A percentile compares a stretch with the other conserved stretches of the same genome.
These are phyloP conservation scores for Boletus reticulatus DNA, from an alignment of 768 basidiomycete genomes.

Conservation along the genomic window DNA sequence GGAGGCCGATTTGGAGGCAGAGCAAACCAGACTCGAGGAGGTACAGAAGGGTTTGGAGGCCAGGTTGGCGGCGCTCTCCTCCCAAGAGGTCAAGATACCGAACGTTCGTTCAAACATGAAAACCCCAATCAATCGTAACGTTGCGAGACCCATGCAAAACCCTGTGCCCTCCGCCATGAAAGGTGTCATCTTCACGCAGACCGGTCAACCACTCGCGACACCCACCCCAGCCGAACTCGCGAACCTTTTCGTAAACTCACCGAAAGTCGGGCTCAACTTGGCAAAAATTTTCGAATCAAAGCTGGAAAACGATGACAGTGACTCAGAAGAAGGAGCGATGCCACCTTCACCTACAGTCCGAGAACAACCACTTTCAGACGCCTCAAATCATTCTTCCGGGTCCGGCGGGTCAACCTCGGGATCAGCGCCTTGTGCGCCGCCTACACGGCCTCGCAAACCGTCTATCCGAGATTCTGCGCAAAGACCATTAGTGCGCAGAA, in stretches of 20 bases:
- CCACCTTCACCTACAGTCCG: slow-evolving; percentile 51
- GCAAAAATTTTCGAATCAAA: slow-evolving; percentile 61
- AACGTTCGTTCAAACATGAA: slow-evolving; percentile 31
- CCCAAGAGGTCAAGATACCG: slow-evolving; percentile 25
- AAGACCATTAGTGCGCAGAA: slow-evolving; percentile 27
- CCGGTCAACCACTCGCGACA: slow-evolving; percentile 71
- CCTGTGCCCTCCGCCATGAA: slow-evolving; percentile 58
- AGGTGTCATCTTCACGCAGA: slow-evolving; percentile 75
- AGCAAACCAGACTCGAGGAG: slow-evolving; percentile 48
- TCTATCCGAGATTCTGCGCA: slow-evolving; percentile 48
- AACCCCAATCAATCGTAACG: slow-evolving; percentile 50
- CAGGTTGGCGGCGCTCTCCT: slow-evolving; percentile 43
- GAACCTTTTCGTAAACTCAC: slow-evolving; percentile 65
- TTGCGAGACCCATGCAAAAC: slow-evolving; percentile 27
- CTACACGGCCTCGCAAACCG: slow-evolving; percentile 53
- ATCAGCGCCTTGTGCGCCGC: slow-evolving; percentile 28
- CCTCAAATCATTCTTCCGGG: slow-evolving; percentile 25
- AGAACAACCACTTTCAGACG: slow-evolving; percentile 35
- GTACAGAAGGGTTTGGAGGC: slow-evolving; percentile 50
- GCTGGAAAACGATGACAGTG: slow-evolving; percentile 30
- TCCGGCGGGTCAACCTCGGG: slow-evolving; percentile 23
- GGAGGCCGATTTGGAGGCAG: slow-evolving; percentile 52
- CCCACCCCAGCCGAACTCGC: slow-evolving; percentile 66
- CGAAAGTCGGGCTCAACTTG: slow-evolving; percentile 71
- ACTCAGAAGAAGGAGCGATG: slow-evolving; percentile 23